Percentiles rank a stretch among this genome's conserved stretches.
phyloP scores from a whole-genome alignment of 441 rosid genomes.

The Geranium incanum region DNA sequence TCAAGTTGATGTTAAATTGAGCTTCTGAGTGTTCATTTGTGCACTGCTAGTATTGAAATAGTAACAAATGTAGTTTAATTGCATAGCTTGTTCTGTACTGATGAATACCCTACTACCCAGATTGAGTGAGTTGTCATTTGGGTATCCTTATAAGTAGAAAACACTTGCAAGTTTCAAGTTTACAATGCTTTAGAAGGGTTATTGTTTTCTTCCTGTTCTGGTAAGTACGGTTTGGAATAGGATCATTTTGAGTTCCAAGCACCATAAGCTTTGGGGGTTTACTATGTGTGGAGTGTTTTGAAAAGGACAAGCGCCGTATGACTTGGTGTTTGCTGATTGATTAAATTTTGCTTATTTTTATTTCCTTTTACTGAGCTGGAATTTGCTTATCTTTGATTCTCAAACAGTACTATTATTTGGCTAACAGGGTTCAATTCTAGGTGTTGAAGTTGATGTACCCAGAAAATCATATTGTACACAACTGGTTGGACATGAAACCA shows the following conservation, averaged over 20 bases:
- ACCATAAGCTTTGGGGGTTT: background rate
- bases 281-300: constrained; percentile 1
- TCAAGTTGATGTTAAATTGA: background rate
- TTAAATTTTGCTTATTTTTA: background rate
- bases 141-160: background rate
- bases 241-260: background rate
- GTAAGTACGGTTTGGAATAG: background rate
- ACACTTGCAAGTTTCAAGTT: background rate
- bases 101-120: background rate
- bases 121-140: background rate
- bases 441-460: constrained; percentile 79
- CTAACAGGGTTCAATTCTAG: constrained; percentile 99
- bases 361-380: background rate
- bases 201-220: constrained; percentile 9
- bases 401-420: constrained; percentile 45
- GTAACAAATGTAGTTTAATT: background rate
- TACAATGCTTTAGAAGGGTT: background rate
- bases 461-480: constrained; percentile 53
- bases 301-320: background rate
- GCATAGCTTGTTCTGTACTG: background rate
- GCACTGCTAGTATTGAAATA: background rate
- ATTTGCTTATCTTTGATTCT: constrained; percentile 24
- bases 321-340: background rate
- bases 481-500: constrained; percentile 38
- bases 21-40: background rate